Evolutionary conservation across 2,329 filamentous ascomycete species (phyloP), one percentile per base, ranked within the genome.

Genomic region (Chalara sp.): DNA sequence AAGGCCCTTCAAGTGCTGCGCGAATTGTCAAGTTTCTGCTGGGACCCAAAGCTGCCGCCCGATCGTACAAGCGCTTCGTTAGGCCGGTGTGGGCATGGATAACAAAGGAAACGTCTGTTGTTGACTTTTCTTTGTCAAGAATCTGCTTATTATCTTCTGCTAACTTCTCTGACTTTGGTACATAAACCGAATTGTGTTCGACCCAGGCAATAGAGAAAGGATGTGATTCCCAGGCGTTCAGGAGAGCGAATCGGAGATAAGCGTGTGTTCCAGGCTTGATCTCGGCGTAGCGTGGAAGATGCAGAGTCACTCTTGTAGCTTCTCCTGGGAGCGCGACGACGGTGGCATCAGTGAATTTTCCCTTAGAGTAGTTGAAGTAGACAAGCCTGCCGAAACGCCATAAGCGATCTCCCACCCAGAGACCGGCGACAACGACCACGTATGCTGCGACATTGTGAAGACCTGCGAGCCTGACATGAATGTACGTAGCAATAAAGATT

Each of bases 21-120:
- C 53, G 62, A 11, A 61, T 33, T 5, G 32, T 52, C 13, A 58
- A 40, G 7, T 28, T 48, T 31, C 50, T 48, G 12, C 51, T 52
- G 6, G 32, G 28, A 40, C 44, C 30, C 30, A 37, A 49, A 5
- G 71, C 68, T 51, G 76, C 72, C 6, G 87, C 89, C 53, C 76
- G 81, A 60, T 87, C 74, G 73, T 82, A 95, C 3, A 97, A 80
- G 60, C 83, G 83, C 62, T 89, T 82, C 6, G 93, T 97, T 71
- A 96, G 86, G 32, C 92, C 92, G 0, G 86, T 91, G 53, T 93
- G 87, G 31, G 90, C 88, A 55, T 89, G 88, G 59, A 96, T 85
- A 61, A 97, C 76, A 61, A 96, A 88, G 0, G 87, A 90, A 53
- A 96, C 80, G 21, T 75, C 80, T 1, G 33, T 67, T 58, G 31